Percentiles rank a stretch among this genome's conserved stretches.
These are phyloP conservation scores for Colletotrichum sp. DNA, from an alignment of 2,329 filamentous ascomycete species.

Conservation along the genomic window DNA sequence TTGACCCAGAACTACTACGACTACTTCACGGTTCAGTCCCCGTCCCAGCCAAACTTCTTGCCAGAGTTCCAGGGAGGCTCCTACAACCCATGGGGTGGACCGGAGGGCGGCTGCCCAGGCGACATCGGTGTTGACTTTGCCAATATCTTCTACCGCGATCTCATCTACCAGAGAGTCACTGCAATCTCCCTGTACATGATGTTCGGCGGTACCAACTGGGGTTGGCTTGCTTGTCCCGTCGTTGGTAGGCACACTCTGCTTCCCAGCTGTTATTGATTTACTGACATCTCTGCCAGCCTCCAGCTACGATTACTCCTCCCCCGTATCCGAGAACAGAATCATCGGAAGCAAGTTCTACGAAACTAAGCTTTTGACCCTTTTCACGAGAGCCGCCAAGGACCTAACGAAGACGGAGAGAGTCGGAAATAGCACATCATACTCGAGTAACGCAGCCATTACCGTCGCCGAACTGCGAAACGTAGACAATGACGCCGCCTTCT, in stretches of 20 bases:
- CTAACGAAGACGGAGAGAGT: constrained; percentile 59
- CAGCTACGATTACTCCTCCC: constrained; percentile 69
- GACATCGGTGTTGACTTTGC: constrained; percentile 65
- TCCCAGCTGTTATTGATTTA: background rate
- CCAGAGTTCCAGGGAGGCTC: constrained; percentile 65
- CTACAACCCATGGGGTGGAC: constrained; percentile 68
- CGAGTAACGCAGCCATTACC: constrained; percentile 55
- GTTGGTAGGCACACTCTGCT: constrained; percentile 33
- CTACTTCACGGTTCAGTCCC: constrained; percentile 35
- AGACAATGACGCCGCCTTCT: constrained; percentile 61
- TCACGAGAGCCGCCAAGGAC: constrained; percentile 61
- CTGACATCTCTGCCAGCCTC: constrained; percentile 39
- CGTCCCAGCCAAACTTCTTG: constrained; percentile 57
- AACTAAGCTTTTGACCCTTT: constrained; percentile 65
- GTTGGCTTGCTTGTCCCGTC: constrained; percentile 60
- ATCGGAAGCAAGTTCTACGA: constrained; percentile 67
- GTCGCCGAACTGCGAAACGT: constrained; percentile 64
- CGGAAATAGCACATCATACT: constrained; percentile 49
- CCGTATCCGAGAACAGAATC: constrained; percentile 62
- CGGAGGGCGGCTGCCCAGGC: constrained; percentile 56
- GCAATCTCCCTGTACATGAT: constrained; percentile 69
- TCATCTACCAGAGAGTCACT: constrained; percentile 64
- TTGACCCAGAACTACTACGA: constrained; percentile 15
- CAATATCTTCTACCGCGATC: constrained; percentile 68
- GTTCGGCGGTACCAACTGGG: constrained; percentile 70